Evolutionary conservation across 2,329 filamentous ascomycete genomes (phyloP).

Genomic region (Dendrostoma leiphaemia): DNA sequence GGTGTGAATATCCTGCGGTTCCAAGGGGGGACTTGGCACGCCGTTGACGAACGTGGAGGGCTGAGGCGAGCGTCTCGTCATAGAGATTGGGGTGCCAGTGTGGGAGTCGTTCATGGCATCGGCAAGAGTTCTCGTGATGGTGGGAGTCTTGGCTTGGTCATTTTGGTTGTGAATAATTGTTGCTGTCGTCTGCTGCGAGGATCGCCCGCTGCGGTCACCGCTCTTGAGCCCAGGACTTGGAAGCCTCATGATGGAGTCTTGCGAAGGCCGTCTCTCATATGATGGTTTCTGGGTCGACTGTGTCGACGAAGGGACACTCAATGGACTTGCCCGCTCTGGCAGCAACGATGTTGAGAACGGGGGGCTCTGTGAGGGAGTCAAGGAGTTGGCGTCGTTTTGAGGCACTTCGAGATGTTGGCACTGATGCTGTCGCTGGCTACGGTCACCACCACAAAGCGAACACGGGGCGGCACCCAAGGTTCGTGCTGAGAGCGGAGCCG

Average conservation of each 20-base stretch:
- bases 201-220: neutral
- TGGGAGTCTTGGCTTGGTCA: conserved; percentile 1
- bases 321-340: conserved; percentile 7
- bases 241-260: conserved; percentile 2
- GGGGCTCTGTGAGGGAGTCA: conserved; percentile 9
- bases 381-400: conserved; percentile 9
- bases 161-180: neutral
- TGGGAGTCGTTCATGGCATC: neutral
- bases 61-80: conserved; percentile 2
- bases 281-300: conserved; percentile 16
- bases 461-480: conserved; percentile 43
- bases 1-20: conserved; percentile 1
- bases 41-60: conserved; percentile 1
- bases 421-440: conserved; percentile 25
- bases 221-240: neutral
- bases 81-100: neutral
- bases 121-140: conserved; percentile 4
- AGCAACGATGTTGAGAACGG: conserved; percentile 19
- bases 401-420: conserved; percentile 13
- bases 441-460: conserved; percentile 33
- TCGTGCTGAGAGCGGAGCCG: conserved; percentile 34
- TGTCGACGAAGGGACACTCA: conserved; percentile 3
- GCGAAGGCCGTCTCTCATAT: neutral
- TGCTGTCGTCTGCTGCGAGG: conserved; percentile 2
- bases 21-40: conserved; percentile 8